A percentile compares a stretch with the other conserved stretches of the same genome.
Evolutionary conservation across 2,329 filamentous ascomycete genomes (phyloP).

Genomic region (Exophiala mesophila): DNA sequence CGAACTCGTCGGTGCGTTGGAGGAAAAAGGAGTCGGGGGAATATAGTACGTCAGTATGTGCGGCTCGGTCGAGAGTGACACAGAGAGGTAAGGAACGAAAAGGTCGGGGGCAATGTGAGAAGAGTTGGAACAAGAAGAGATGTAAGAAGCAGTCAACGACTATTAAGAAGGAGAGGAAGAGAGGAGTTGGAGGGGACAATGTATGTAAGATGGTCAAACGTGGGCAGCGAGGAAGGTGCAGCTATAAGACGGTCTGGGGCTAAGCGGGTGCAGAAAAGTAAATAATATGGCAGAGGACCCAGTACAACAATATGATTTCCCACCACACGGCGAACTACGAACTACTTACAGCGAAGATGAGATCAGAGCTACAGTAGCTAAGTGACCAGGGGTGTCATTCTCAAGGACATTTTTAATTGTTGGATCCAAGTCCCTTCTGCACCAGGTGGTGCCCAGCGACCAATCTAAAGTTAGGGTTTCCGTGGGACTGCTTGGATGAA

Average conservation of each 20-base stretch:
- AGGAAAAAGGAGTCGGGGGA: slow-evolving; percentile 23
- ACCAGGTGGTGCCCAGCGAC: no score
- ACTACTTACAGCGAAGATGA: no score
- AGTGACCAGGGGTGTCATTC: no score
- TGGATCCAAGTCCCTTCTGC: no score
- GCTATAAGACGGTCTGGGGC: no score
- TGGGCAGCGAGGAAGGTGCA: slow-evolving; percentile 4
- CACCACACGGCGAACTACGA: no score
- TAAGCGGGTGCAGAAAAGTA: not conserved
- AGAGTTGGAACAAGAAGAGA: slow-evolving; percentile 13
- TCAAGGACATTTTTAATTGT: no score
- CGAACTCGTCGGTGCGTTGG: slow-evolving; percentile 1
- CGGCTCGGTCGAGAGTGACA: slow-evolving; percentile 14
- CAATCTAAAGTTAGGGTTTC: no score
- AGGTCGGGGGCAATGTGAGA: slow-evolving; percentile 21
- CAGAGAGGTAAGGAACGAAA: slow-evolving; percentile 3
- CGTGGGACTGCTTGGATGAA: no score
- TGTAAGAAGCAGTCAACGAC: slow-evolving; percentile 7
- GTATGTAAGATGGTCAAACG: slow-evolving; percentile 3
- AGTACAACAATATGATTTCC: no score
- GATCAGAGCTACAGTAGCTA: no score
- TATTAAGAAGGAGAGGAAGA: slow-evolving; percentile 16
- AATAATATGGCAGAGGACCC: not conserved
- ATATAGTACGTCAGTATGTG: slow-evolving; percentile 21
- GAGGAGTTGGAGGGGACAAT: slow-evolving; percentile 9